phyloP scores from a whole-genome alignment of 1,139 yeast species.

The Suhomyces atakaporum region DNA sequence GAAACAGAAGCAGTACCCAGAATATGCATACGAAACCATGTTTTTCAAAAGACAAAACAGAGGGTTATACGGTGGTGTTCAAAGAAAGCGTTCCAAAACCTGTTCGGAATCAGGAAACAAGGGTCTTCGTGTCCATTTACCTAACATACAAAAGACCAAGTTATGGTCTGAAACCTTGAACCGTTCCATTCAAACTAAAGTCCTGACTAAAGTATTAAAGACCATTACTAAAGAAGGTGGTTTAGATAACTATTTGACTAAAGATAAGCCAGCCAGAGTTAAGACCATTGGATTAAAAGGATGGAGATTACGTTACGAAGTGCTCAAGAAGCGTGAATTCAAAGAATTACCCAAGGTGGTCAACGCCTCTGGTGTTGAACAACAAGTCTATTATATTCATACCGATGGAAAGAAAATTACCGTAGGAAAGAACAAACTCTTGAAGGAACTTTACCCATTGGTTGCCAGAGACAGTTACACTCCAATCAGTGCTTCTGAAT shows the following conservation, averaged over 20 bases:
- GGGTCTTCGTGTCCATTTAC: conserved; percentile 74
- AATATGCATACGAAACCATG: conserved; percentile 76
- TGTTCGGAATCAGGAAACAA: conserved; percentile 77
- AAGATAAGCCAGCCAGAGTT: conserved; percentile 84
- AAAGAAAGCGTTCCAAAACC: conserved; percentile 73
- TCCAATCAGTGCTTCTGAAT: conserved; percentile 46
- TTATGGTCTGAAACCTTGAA: conserved; percentile 84
- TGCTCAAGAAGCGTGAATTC: conserved; percentile 44
- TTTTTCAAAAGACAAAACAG: conserved; percentile 82
- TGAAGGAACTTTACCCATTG: conserved; percentile 54
- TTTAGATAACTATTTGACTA: conserved; percentile 79
- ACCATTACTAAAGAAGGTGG: conserved; percentile 95
- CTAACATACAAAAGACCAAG: conserved; percentile 73
- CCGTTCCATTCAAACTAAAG: conserved; percentile 53
- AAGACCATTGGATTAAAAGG: conserved; percentile 92
- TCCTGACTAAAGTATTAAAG: conserved; percentile 80
- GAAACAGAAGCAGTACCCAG: conserved; percentile 58
- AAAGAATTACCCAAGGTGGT: conserved; percentile 28
- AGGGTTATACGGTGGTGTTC: conserved; percentile 89
- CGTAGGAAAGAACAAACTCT: conserved; percentile 65
- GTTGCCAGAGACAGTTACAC: conserved; percentile 51
- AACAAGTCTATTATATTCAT: conserved; percentile 54
- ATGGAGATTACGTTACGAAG: conserved; percentile 81
- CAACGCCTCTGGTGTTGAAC: conserved; percentile 28
- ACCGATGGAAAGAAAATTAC: conserved; percentile 49